Evolutionary conservation across 2,329 filamentous ascomycete genomes (phyloP).

Genomic region (Fusarium falciforme): DNA sequence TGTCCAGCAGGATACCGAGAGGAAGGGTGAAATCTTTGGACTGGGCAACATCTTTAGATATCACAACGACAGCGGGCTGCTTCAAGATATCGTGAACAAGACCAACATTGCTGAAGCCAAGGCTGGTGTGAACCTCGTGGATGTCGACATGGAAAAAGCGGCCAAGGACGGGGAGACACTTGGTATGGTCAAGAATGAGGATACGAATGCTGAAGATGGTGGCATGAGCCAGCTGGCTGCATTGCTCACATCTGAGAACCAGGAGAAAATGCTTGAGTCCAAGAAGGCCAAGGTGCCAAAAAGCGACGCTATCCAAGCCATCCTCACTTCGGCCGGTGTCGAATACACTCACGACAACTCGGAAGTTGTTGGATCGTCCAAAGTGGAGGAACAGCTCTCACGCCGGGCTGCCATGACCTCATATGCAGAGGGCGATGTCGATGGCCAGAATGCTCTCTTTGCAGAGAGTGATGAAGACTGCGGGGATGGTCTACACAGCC

Average conservation of each 20-base stretch:
- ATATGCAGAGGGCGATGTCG: constrained; percentile 56
- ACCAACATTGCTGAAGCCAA: constrained; percentile 96
- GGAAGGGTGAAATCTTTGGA: constrained; percentile 95
- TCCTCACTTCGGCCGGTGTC: constrained; percentile 87
- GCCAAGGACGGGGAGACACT: constrained; percentile 64
- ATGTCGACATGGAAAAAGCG: constrained; percentile 76
- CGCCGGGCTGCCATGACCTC: constrained; percentile 76
- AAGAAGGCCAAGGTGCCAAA: constrained; percentile 55
- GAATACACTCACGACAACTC: constrained; percentile 97
- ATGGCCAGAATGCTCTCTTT: constrained; percentile 69
- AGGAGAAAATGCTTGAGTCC: constrained; percentile 50
- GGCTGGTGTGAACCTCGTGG: constrained; percentile 83
- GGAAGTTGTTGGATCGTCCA: constrained; percentile 92
- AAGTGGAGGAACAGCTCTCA: constrained; percentile 87
- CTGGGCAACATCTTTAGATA: constrained; percentile 88
- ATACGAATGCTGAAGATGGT: constrained; percentile 69
- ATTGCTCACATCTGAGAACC: constrained; percentile 60
- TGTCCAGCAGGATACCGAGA: constrained; percentile 83
- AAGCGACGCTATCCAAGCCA: constrained; percentile 86
- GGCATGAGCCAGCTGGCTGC: constrained; percentile 79
- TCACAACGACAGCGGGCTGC: constrained; percentile 79
- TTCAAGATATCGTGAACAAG: constrained; percentile 97
- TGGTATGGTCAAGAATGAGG: constrained; percentile 57
- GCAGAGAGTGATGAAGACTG: constrained; percentile 57
- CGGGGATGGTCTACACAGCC: constrained; percentile 47